These are phyloP conservation scores for Penicillium palitans DNA, from an alignment of 2,329 filamentous ascomycete genomes.

Conservation along the genomic window DNA sequence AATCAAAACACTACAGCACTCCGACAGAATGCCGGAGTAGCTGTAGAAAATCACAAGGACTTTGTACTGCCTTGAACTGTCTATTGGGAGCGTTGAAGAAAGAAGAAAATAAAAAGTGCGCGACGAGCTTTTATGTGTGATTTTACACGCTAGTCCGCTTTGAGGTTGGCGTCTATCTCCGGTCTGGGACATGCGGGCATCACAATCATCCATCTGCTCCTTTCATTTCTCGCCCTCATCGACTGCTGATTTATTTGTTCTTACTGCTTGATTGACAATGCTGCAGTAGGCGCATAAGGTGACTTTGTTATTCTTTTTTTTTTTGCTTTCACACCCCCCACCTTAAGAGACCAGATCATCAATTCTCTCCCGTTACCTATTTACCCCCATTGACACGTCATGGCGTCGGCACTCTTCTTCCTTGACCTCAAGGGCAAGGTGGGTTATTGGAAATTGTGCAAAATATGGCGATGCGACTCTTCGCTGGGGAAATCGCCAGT, in stretches of 20 bases:
- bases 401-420: slow-evolving; percentile 98
- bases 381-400: slow-evolving; percentile 48
- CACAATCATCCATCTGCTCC: slow-evolving; percentile 9
- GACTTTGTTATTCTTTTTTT: slow-evolving; percentile 1
- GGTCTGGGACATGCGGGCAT: slow-evolving; percentile 13
- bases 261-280: slow-evolving; percentile 3
- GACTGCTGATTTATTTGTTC: background rate
- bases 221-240: slow-evolving; percentile 3
- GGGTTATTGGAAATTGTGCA: slow-evolving; percentile 26
- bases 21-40: slow-evolving; percentile 69
- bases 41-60: slow-evolving; percentile 48
- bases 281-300: slow-evolving; percentile 13
- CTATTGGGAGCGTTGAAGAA: slow-evolving; percentile 71
- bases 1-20: slow-evolving; percentile 58
- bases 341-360: slow-evolving; percentile 9
- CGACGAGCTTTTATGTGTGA: slow-evolving; percentile 26
- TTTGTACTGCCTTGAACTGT: slow-evolving; percentile 77
- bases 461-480: background rate
- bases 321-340: background rate
- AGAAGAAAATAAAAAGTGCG: slow-evolving; percentile 22
- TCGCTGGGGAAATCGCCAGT: slow-evolving; percentile 14
- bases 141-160: slow-evolving; percentile 31
- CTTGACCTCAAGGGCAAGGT: slow-evolving; percentile 99
- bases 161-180: slow-evolving; percentile 15
- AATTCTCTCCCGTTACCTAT: slow-evolving; percentile 7